phyloP scores from a whole-genome alignment of 108 stramenopile genomes.

The Cyclostephanos tholiformis region DNA sequence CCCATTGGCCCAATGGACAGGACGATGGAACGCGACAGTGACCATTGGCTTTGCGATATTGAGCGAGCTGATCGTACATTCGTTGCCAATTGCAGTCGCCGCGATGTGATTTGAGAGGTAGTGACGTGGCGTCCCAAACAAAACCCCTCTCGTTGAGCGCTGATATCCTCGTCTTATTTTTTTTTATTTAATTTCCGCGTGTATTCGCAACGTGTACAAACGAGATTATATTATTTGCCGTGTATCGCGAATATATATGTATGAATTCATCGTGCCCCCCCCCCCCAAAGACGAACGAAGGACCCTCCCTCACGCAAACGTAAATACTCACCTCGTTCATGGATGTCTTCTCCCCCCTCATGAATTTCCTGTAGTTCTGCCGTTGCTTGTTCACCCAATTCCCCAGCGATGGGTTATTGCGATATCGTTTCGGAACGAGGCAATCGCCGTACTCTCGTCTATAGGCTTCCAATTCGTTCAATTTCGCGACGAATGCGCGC shows the following conservation, averaged over 20 bases:
- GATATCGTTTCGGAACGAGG: conserved; percentile 62
- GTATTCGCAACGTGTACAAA: too few species aligned
- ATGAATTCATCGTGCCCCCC: not conserved
- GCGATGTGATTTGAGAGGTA: conserved; percentile 20
- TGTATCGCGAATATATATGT: not conserved
- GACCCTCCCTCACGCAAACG: too few species aligned
- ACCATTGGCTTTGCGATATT: conserved; percentile 55
- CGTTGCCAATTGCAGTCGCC: conserved; percentile 50
- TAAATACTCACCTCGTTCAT: conserved; percentile 30
- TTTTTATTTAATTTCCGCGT: not conserved
- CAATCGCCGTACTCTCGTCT: conserved; percentile 50
- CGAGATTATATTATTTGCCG: not conserved
- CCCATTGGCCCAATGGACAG: conserved; percentile 34
- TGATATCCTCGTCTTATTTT: conserved; percentile 21
- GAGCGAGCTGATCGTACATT: conserved; percentile 54
- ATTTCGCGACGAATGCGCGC: conserved; percentile 36
- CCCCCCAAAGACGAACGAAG: not conserved
- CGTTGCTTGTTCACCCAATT: conserved; percentile 74
- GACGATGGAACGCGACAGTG: conserved; percentile 47
- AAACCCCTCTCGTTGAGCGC: conserved; percentile 40
- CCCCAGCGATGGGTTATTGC: conserved; percentile 57
- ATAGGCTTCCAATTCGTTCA: conserved; percentile 43
- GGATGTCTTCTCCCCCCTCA: conserved; percentile 33
- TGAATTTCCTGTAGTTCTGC: conserved; percentile 53
- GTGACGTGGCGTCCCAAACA: conserved; percentile 37